A percentile compares a stretch with the other conserved stretches of the same genome.
Conservation (phyloP, 2,329 filamentous ascomycete genomes). For the Paracorniculantispora psalliotae region DNA sequence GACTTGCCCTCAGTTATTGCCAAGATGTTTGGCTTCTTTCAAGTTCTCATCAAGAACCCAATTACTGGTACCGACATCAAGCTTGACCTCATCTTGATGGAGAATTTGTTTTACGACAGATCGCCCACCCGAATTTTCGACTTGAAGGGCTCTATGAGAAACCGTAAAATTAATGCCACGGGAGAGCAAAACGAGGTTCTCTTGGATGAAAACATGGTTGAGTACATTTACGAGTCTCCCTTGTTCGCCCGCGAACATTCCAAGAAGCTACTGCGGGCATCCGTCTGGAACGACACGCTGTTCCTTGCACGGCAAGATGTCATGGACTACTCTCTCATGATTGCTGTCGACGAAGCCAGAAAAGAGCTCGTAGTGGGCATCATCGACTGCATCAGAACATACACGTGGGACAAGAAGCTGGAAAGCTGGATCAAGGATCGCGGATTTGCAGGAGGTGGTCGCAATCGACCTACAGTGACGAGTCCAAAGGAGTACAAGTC, state of each 20-base stretch:
- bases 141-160: slow-evolving; percentile 96
- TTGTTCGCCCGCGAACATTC: slow-evolving; percentile 94
- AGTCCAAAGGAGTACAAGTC: slow-evolving; percentile 97
- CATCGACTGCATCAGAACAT: slow-evolving; percentile 96
- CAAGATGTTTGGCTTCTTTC: slow-evolving; percentile 98
- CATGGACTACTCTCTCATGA: slow-evolving; percentile 99
- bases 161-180: slow-evolving; percentile 93
- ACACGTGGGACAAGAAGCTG: slow-evolving; percentile 99
- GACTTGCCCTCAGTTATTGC: slow-evolving; percentile 94
- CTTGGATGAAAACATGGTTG: slow-evolving; percentile 97
- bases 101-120: slow-evolving; percentile 96
- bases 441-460: slow-evolving; percentile 69
- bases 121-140: slow-evolving; percentile 87
- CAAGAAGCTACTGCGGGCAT: slow-evolving; percentile 85
- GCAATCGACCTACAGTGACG: slow-evolving; percentile 88
- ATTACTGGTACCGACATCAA: slow-evolving; percentile 88
- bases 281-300: slow-evolving; percentile 95
- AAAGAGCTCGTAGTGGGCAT: slow-evolving; percentile 96
- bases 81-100: slow-evolving; percentile 90
- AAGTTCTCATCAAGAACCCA: slow-evolving; percentile 94
- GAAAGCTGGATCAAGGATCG: slow-evolving; percentile 99
- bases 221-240: slow-evolving; percentile 96
- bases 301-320: slow-evolving; percentile 94
- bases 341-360: slow-evolving; percentile 84
- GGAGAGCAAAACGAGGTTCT: slow-evolving; percentile 95